Evolutionary conservation across 768 basidiomycete species (phyloP), one percentile per base, ranked within the genome.

Genomic region (Kwoniella dendrophila): DNA sequence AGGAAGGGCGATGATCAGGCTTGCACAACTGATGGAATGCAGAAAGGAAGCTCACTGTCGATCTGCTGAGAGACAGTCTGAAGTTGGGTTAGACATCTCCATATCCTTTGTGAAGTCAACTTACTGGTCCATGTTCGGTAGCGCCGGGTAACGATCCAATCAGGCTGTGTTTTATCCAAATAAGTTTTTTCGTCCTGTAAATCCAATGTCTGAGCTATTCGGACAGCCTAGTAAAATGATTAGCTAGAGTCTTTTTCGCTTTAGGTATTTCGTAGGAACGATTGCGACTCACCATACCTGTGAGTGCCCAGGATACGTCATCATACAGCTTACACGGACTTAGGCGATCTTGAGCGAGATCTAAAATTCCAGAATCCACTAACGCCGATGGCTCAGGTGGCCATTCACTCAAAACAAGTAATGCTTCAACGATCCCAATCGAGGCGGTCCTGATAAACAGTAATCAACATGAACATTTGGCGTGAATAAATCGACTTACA

Each of bases 21-120:
- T 24, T 48, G 47, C 14, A 22, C 11, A 27, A 8, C 16, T n/a
- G n/a, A 12, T 44, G 10, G 43, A 48, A 24, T 48, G 11, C n/a
- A 48, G n/a, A n/a, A n/a, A n/a, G n/a, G n/a, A n/a, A n/a, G n/a
- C 47, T 48, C 47, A 48, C 47, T 48, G 47, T 48, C 47, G 47
- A 27, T 48, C 47, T 3, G 47, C 47, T 11, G 47, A 48, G 5
- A 48, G 47, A 18, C 47, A 48, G n/a, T 48, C 47, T 48, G n/a
- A 10, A 27, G n/a, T 8, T 44, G n/a, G 24, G 12, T 18, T 18
- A 38, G 36, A 38, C 8, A 18, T 38, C 36, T 38, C 18, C 36
- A 38, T 8, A 38, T 38, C 8, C 8, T 8, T 18, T 38, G 18
- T 38, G 36, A 8, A 10, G 8, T 24, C 6, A 26, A 29, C 47